Evolutionary conservation across 176 grass and related monocot species (phyloP).

Genomic region (Triticum turgidum): DNA sequence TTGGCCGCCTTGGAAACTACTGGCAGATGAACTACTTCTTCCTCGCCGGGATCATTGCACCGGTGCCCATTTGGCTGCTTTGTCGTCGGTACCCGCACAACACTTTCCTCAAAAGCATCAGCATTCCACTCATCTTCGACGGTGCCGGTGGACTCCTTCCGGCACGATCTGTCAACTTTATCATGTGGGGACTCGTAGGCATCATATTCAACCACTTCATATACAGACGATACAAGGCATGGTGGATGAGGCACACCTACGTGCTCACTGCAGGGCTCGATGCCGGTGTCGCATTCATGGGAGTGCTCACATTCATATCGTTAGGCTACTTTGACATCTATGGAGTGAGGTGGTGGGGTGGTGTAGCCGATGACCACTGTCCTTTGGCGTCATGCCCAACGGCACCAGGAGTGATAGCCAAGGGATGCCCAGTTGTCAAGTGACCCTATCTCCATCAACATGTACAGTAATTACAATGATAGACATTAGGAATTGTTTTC

Average conservation of each 20-base stretch:
- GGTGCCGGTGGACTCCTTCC: constrained; percentile 55
- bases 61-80: constrained; percentile 49
- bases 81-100: constrained; percentile 38
- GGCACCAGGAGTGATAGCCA: constrained; percentile 25
- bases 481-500: background rate
- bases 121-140: constrained; percentile 44
- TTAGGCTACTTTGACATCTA: constrained; percentile 50
- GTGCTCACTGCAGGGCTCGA: constrained; percentile 56
- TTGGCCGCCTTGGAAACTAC: constrained; percentile 65
- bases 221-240: constrained; percentile 47
- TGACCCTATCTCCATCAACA: background rate
- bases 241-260: constrained; percentile 82
- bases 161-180: constrained; percentile 65
- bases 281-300: constrained; percentile 65
- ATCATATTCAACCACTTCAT: constrained; percentile 61
- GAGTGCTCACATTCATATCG: constrained; percentile 51
- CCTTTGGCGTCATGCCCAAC: constrained; percentile 60
- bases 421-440: constrained; percentile 41
- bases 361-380: constrained; percentile 43
- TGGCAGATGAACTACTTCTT: constrained; percentile 82
- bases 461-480: background rate
- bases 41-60: constrained; percentile 52
- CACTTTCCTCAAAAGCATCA: background rate
- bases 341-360: constrained; percentile 59
- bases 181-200: constrained; percentile 67